These are phyloP conservation scores for Trametes coccinea DNA, from an alignment of 768 basidiomycete species.

Conservation along the genomic window DNA sequence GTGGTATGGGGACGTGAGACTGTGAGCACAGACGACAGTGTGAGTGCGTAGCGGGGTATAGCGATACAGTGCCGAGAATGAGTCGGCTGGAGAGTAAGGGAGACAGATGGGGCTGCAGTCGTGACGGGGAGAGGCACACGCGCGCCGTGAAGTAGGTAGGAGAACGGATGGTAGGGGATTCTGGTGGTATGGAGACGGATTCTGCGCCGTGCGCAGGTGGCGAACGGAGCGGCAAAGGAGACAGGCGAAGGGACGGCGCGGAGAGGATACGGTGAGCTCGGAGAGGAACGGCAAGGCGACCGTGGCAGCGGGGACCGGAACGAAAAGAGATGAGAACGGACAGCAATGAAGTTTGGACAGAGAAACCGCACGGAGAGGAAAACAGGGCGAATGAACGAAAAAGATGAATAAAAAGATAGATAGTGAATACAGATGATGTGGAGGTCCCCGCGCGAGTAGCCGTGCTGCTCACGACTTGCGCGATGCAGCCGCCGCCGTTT, in stretches of 20 bases:
- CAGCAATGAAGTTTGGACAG: too few relatives aligned
- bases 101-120: neutral
- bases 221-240: neutral
- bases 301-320: neutral
- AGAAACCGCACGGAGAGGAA: neutral
- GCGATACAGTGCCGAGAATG: neutral
- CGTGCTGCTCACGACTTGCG: neutral
- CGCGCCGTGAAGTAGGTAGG: neutral
- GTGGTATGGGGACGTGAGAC: too few relatives aligned
- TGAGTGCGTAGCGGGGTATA: neutral
- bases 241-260: neutral
- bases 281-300: neutral
- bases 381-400: neutral
- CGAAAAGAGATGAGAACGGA: neutral
- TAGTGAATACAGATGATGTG: neutral
- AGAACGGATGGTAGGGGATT: neutral
- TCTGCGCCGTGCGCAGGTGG: neutral
- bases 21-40: too few relatives aligned
- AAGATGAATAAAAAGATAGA: neutral
- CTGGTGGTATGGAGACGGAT: neutral
- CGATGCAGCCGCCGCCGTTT: constrained; percentile 1
- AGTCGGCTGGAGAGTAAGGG: neutral
- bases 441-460: neutral
- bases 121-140: neutral
- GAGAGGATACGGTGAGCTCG: neutral